Conservation (phyloP, 176 grass and related monocot genomes). For the Ampelocalamus luodianensis region DNA sequence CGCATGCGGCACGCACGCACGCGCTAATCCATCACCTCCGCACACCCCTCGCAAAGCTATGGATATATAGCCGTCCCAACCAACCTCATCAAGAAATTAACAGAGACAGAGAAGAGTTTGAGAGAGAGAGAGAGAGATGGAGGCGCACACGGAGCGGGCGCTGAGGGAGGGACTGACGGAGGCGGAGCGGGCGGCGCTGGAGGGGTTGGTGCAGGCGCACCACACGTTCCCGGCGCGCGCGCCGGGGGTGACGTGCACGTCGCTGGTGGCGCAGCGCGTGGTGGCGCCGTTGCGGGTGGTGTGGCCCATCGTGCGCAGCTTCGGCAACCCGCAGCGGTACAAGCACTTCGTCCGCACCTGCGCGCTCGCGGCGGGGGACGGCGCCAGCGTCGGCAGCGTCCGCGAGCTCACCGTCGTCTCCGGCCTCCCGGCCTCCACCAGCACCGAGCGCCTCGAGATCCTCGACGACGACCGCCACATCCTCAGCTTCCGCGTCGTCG, state of each 20-base stretch:
- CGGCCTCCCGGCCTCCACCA: slow-evolving; percentile 81
- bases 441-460: slow-evolving; percentile 96
- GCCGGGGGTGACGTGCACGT: slow-evolving; percentile 61
- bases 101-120: no score
- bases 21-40: no score
- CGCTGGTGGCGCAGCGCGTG: slow-evolving; percentile 81
- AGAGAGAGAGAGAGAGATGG: background rate
- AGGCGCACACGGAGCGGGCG: slow-evolving; percentile 48
- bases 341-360: slow-evolving; percentile 98
- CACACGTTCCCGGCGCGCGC: slow-evolving; percentile 58
- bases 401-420: slow-evolving; percentile 87
- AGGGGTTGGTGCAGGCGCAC: slow-evolving; percentile 55
- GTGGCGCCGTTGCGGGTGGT: slow-evolving; percentile 70
- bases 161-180: slow-evolving; percentile 50
- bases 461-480: slow-evolving; percentile 84
- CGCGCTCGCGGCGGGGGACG: slow-evolving; percentile 59
- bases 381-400: slow-evolving; percentile 80
- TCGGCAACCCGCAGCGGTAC: slow-evolving; percentile 81
- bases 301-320: slow-evolving; percentile 85
- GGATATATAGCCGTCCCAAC: no score
- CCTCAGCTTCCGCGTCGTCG: slow-evolving; percentile 91
- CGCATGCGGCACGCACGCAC: no score
- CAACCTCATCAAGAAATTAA: no score
- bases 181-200: slow-evolving; percentile 34
- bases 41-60: no score